Conservation (phyloP, 139 green algal species). For the Microglena sp. region DNA sequence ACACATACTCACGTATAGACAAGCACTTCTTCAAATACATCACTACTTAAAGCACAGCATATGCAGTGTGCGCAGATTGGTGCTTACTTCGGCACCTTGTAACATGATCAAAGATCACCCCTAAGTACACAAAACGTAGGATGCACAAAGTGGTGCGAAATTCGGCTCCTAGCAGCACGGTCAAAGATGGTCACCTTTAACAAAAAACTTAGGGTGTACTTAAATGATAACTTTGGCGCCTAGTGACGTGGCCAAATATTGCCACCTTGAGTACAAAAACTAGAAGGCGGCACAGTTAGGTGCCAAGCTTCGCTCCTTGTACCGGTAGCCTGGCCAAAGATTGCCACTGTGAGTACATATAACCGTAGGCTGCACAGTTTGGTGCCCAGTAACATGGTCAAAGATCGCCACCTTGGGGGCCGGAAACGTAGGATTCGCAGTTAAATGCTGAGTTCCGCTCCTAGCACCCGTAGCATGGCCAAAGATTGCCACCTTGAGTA, state of each 20-base stretch:
- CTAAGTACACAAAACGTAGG: neutral
- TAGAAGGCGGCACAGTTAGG: no score
- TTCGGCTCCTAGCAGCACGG: neutral
- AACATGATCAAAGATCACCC: neutral
- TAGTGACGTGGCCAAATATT: no score
- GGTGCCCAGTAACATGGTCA: no score
- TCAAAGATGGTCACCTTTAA: constrained; percentile 1
- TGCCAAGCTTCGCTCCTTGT: no score
- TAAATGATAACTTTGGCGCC: neutral
- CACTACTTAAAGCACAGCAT: neutral
- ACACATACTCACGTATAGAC: neutral
- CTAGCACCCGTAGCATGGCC: no score
- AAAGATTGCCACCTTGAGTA: no score
- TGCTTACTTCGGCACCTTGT: neutral
- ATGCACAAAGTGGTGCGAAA: neutral
- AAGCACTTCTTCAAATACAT: neutral
- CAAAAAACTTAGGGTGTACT: neutral
- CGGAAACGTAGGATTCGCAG: no score
- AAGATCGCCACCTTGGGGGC: no score
- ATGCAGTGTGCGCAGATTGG: neutral
- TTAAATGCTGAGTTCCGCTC: no score
- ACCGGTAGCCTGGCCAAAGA: no score
- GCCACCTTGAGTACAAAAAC: neutral
- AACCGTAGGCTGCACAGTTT: no score
- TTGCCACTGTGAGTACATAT: no score